Evolutionary conservation across 305 asterid species (phyloP), one percentile per base, ranked within the genome.

Genomic region (Lippia alba): DNA sequence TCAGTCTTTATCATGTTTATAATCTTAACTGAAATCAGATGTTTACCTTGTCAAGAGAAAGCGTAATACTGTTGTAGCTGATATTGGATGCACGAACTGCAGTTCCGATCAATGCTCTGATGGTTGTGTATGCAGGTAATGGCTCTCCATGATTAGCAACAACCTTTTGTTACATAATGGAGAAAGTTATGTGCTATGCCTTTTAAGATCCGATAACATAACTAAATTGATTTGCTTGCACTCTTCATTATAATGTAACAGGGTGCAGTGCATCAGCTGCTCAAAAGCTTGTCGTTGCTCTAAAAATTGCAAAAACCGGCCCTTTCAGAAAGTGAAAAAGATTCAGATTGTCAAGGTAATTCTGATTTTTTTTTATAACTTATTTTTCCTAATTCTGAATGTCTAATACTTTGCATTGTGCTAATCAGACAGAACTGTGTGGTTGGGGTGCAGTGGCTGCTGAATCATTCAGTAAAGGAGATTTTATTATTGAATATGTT

Each of bases 401-500:
- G 50, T 72, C 45, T 80, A 45, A 75, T 70, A 73, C 68, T 59
- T 46, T 76, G 66, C 60, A 64, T 75, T 68, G 73, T 76, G 80
- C 74, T 79, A 82, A 71, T 66, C 91, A 94, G 99, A 94, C 99
- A 48, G 88, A 85, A 58, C 86, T 41, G 24, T 94, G 99, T 85
- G 99, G 99, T 76, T 94, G 97, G 97, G 99, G 99, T 71, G 97
- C 84, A 17, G 93, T 84, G 68, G 94, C 99, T 75, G 91, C 91
- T 77, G 99, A 94, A 78, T 58, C 89, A 74, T 80, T 94, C 77
- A 76, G 70, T n/a, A 88, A 87, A 82, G 92, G 88, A 67, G 97
- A 89, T 32, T 94, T 94, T 77, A 77, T 94, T 56, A 82, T 91
- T 12, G 99, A 94, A 78, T 94, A 94, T 72, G 91, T 94, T 20